Base-by-base conservation (phyloP, 2,329 filamentous ascomycete species). In the Pseudogymnoascus sp. region DNA sequence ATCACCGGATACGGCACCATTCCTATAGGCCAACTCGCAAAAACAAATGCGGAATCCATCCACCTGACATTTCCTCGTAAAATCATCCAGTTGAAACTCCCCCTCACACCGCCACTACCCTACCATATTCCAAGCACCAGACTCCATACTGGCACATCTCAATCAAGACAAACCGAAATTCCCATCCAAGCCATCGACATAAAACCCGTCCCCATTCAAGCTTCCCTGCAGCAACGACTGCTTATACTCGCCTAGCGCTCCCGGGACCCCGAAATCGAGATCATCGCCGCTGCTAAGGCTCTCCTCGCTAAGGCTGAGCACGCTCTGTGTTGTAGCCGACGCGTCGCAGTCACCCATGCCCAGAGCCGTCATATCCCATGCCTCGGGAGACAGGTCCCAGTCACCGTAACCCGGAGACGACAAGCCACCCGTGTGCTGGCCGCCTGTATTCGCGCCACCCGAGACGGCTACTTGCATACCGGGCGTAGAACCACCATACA, bases 401-500 rank as follows among this genome's bases (percentile, higher is more conserved):
- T 60, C 58, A 10, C 11, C 58, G 4, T 41, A 60, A n/a, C n/a
- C 60, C 5, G 29, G 12, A 2, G 37, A 45, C n/a, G 37, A 55
- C n/a, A 61, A 29, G 7, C 37, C 55, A 6, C 16, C 37, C 7
- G 60, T 19, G 16, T 43, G 19, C 16, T 52, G 41, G 29, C n/a
- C 14, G 1, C 12, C 60, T 4, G 14, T 1, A 29, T 33, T 43
- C 33, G 39, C 8, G 14, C 8, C 19, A 61, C 62, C 45, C 39
- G 73, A 70, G 63, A 12, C 72, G 69, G 26, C 75, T 72, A 35
- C 29, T 1, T 74, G 68, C n/a, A 74, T 76, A 0, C 72, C 3
- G 75, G 76, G 65, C 78, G 74, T 52, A 78, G 79, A 80, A 0
- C 88, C 88, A 38, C 89, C 89, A 68, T 92, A 92, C 62, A 91